phyloP scores from a whole-genome alignment of 2,329 filamentous ascomycete genomes.

The Calcarisporium arbuscula region DNA sequence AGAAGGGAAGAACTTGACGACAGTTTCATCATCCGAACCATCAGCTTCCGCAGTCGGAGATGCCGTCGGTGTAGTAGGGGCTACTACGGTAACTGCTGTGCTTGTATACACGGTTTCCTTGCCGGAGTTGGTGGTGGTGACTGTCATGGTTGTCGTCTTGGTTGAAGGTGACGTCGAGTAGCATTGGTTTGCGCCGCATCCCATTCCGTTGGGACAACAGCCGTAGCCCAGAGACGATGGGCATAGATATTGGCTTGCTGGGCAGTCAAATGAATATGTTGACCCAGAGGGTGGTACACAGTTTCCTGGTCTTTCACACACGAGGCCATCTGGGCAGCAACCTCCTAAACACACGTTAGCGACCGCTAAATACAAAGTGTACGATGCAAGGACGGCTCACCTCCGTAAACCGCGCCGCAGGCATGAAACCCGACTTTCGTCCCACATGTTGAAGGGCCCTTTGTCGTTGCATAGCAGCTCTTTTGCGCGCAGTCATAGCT shows the following conservation, averaged over 20 bases:
- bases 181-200: conserved; percentile 41
- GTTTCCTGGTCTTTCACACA: conserved; percentile 30
- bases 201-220: conserved; percentile 45
- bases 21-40: conserved; percentile 18
- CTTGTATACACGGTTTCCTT: conserved; percentile 32
- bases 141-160: conserved; percentile 33
- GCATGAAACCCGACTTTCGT: conserved; percentile 29
- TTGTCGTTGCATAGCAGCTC: conserved; percentile 41
- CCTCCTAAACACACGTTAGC: too few relatives aligned
- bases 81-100: conserved; percentile 31
- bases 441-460: conserved; percentile 33
- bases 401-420: conserved; percentile 31
- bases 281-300: conserved; percentile 40
- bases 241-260: conserved; percentile 39
- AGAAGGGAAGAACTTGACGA: conserved; percentile 39
- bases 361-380: too few relatives aligned
- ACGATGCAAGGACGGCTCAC: conserved; percentile 22
- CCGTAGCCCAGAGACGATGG: conserved; percentile 44
- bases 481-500: conserved; percentile 41
- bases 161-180: conserved; percentile 42
- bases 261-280: conserved; percentile 34
- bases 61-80: conserved; percentile 28
- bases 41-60: conserved; percentile 17
- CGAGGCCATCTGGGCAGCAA: conserved; percentile 39
- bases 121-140: conserved; percentile 39